These are phyloP conservation scores for Thinopyrum elongatum DNA, from an alignment of 176 grass and related monocot species.

Conservation along the genomic window DNA sequence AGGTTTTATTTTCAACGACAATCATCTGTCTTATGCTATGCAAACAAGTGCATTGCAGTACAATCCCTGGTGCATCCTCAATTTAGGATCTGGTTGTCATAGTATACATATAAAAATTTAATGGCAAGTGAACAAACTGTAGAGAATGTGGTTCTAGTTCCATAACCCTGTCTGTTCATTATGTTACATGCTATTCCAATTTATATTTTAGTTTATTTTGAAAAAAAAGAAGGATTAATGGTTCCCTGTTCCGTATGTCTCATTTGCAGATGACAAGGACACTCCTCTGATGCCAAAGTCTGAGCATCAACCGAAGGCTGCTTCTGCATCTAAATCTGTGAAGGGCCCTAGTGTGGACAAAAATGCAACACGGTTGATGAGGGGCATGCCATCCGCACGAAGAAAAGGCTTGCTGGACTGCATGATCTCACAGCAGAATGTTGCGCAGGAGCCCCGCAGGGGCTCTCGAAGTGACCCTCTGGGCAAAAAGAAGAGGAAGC, in stretches of 20 bases:
- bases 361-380: constrained; percentile 49
- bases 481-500: constrained; percentile 46
- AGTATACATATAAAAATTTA: not conserved
- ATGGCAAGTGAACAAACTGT: not conserved
- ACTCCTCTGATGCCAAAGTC: constrained; percentile 34
- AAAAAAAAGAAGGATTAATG: not conserved
- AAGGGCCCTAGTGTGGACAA: constrained; percentile 37
- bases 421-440: constrained; percentile 25
- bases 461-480: constrained; percentile 30
- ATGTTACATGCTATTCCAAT: not conserved
- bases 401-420: constrained; percentile 45
- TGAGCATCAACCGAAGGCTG: constrained; percentile 26
- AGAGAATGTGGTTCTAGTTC: not conserved
- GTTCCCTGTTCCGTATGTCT: constrained; percentile 19
- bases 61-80: not conserved
- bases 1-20: constrained; percentile 12
- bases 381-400: constrained; percentile 40
- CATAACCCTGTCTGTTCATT: not conserved
- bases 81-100: not conserved
- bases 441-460: constrained; percentile 9
- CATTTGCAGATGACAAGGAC: constrained; percentile 50
- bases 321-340: constrained; percentile 38
- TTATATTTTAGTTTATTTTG: not conserved
- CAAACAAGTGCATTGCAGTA: not conserved
- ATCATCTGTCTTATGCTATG: not conserved